These are phyloP conservation scores for Crassisporium funariophilum DNA, from an alignment of 768 basidiomycete genomes.

Conservation along the genomic window DNA sequence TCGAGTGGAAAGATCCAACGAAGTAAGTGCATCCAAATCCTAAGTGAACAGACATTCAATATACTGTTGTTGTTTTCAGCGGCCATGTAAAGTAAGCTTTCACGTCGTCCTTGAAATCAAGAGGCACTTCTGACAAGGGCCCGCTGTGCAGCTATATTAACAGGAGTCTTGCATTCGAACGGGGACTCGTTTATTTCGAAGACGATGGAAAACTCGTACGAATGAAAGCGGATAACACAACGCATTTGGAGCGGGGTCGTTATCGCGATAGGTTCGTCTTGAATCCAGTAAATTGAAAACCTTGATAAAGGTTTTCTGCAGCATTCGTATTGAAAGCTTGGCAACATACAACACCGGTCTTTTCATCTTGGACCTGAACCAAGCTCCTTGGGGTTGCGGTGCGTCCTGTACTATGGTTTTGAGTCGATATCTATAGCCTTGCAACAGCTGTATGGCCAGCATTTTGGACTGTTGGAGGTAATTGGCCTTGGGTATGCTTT, in stretches of 20 bases:
- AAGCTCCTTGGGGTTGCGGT: constrained; percentile 91
- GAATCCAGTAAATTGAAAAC: neutral
- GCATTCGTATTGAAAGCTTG: constrained; percentile 76
- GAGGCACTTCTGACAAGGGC: neutral
- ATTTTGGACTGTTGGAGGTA: constrained; percentile 70
- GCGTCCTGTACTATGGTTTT: constrained; percentile 24
- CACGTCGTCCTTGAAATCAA: constrained; percentile 2
- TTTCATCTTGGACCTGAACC: constrained; percentile 81
- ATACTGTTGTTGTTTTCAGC: constrained; percentile 37
- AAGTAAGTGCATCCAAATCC: too few relatives aligned
- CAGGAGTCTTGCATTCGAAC: constrained; percentile 49
- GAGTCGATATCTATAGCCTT: neutral
- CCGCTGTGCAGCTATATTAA: constrained; percentile 71
- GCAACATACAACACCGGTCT: constrained; percentile 73
- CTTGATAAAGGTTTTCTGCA: constrained; percentile 24
- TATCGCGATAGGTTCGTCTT: constrained; percentile 59
- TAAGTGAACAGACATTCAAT: constrained; percentile 23
- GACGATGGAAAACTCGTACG: constrained; percentile 60
- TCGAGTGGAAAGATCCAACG: constrained; percentile 64
- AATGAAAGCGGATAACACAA: constrained; percentile 81
- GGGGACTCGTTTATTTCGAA: constrained; percentile 57
- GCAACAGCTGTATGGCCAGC: constrained; percentile 80
- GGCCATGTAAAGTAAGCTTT: constrained; percentile 66
- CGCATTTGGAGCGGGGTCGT: constrained; percentile 50
- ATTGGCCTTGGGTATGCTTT: constrained; percentile 69